phyloP scores from a whole-genome alignment of 495 filamentous ascomycete genomes.

The Glonium stellatum region DNA sequence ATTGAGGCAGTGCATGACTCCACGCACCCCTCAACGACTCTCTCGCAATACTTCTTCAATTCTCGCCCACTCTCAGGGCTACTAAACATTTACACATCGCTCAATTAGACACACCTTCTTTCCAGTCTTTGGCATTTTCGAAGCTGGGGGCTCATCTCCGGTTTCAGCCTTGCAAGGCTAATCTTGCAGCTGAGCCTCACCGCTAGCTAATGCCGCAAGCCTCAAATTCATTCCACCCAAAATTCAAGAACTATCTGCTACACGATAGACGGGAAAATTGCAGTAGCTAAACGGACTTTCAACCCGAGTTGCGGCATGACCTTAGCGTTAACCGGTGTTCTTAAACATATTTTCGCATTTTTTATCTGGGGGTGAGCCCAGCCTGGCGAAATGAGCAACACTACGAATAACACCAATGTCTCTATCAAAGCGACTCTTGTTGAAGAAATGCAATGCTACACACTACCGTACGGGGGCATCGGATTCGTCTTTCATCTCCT shows the following conservation, averaged over 20 bases:
- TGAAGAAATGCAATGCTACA: constrained; percentile 12
- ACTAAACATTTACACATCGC: neutral
- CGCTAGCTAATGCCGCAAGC: too few species aligned
- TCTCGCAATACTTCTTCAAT: neutral
- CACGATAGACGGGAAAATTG: too few species aligned
- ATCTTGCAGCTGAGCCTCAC: too few species aligned
- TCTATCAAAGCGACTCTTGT: neutral
- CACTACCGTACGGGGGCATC: constrained; percentile 8
- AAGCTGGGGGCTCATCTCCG: too few species aligned
- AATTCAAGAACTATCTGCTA: too few species aligned
- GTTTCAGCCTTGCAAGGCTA: too few species aligned
- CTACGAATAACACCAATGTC: neutral
- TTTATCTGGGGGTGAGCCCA: too few species aligned
- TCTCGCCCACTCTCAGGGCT: neutral
- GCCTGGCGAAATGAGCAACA: neutral
- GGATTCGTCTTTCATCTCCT: constrained; percentile 8
- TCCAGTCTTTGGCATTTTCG: too few species aligned
- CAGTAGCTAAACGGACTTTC: too few species aligned
- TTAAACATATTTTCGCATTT: too few species aligned
- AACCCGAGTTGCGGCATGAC: neutral
- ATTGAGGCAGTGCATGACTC: neutral
- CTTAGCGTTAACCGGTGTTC: neutral
- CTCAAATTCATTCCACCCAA: too few species aligned
- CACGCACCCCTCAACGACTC: neutral
- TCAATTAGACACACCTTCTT: too few species aligned